Percentiles rank a stretch among this genome's conserved stretches.
phyloP scores from a whole-genome alignment of 768 basidiomycete species.

The Boletus insuetus region DNA sequence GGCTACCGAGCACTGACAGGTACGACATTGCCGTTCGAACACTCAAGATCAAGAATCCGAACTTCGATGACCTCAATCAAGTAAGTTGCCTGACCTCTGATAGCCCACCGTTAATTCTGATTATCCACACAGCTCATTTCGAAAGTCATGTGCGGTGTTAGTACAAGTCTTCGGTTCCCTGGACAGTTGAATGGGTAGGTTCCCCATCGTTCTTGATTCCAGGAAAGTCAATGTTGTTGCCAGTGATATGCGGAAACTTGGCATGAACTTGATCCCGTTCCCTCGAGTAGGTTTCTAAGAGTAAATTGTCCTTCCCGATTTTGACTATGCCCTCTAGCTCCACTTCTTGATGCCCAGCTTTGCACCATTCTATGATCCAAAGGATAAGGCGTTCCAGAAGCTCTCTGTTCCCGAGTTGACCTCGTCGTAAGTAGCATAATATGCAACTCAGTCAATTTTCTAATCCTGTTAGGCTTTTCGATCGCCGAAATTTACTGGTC shows the following conservation, averaged over 20 bases:
- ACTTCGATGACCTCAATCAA: conserved; percentile 66
- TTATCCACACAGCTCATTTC: conserved; percentile 56
- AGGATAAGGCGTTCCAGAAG: conserved; percentile 57
- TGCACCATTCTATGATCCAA: conserved; percentile 79
- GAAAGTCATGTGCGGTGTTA: conserved; percentile 92
- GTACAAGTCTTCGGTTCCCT: conserved; percentile 90
- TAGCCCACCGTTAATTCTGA: background rate
- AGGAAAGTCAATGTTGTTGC: conserved; percentile 3
- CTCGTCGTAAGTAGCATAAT: conserved; percentile 50
- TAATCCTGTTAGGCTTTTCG: conserved; percentile 57
- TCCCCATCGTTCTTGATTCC: background rate
- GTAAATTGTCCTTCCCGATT: background rate
- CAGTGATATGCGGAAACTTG: conserved; percentile 85
- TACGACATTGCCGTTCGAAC: conserved; percentile 70
- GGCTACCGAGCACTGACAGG: conserved; percentile 34
- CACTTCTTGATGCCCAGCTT: conserved; percentile 98
- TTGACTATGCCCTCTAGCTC: conserved; percentile 47
- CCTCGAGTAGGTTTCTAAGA: conserved; percentile 62
- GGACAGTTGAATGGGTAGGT: conserved; percentile 85
- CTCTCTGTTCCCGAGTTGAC: conserved; percentile 69
- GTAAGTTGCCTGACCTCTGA: conserved; percentile 36
- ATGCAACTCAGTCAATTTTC: background rate
- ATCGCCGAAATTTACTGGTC: conserved; percentile 75
- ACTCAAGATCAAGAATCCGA: conserved; percentile 61
- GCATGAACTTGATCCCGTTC: conserved; percentile 94